A percentile compares a stretch with the other conserved stretches of the same genome.
Conservation (phyloP, 1,284 basidiomycete species). For the Caloboletus inedulis region DNA sequence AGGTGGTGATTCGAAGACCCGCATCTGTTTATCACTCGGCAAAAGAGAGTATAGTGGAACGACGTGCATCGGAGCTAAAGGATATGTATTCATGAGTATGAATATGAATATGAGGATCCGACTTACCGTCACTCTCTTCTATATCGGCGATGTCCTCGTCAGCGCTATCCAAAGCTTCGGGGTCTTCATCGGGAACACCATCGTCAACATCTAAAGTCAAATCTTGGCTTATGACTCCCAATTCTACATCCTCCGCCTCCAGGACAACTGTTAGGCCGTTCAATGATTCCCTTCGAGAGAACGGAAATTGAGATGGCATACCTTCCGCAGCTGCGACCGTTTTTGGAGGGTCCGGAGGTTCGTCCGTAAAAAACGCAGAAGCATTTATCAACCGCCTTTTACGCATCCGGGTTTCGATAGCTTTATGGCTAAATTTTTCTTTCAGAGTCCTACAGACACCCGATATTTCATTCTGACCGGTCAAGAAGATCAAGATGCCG, state of each 20-base stretch:
- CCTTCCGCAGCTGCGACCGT: conserved; percentile 25
- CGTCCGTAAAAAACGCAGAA: conserved; percentile 31
- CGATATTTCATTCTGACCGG: conserved; percentile 97
- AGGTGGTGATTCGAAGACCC: conserved; percentile 88
- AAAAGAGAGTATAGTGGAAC: conserved; percentile 97
- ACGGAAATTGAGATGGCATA: conserved; percentile 5
- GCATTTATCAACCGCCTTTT: conserved; percentile 34
- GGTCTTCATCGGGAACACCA: conserved; percentile 45
- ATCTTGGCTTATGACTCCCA: conserved; percentile 48
- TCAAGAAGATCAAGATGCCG: conserved; percentile 96
- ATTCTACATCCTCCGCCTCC: conserved; percentile 82
- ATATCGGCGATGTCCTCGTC: conserved; percentile 54
- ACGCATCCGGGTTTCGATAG: conserved; percentile 52
- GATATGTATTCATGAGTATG: not conserved
- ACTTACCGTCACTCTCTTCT: conserved; percentile 61
- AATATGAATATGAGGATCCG: not conserved
- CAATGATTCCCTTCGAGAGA: not conserved
- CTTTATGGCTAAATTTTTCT: conserved; percentile 70
- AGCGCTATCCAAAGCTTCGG: conserved; percentile 47
- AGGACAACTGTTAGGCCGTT: conserved; percentile 43
- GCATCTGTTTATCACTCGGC: conserved; percentile 94
- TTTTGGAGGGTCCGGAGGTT: conserved; percentile 6
- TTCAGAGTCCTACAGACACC: conserved; percentile 85
- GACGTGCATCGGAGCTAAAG: conserved; percentile 75
- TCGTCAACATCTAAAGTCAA: conserved; percentile 61